A percentile compares a stretch with the other conserved stretches of the same genome.
Evolutionary conservation across 495 filamentous ascomycete species (phyloP).

Genomic region (Tuber calosporum): DNA sequence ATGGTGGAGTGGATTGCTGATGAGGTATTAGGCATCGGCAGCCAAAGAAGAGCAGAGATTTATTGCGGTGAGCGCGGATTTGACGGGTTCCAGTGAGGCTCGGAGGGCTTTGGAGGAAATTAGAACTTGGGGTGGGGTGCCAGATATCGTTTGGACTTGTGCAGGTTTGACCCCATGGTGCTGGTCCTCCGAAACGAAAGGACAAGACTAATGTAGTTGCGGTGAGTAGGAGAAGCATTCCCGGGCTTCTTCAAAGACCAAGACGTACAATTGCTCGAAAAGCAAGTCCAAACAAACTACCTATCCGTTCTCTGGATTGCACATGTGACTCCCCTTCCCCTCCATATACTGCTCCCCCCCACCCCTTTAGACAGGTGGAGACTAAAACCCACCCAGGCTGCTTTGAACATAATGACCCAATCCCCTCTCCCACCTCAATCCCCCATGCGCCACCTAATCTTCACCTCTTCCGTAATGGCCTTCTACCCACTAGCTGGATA

Average conservation of each 20-base stretch:
- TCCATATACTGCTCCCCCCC: neutral
- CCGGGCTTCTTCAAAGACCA: slow-evolving; percentile 76
- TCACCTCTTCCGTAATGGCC: slow-evolving; percentile 71
- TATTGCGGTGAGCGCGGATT: slow-evolving; percentile 75
- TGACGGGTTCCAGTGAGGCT: slow-evolving; percentile 61
- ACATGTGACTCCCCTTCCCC: slow-evolving; percentile 47
- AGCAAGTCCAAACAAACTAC: slow-evolving; percentile 89
- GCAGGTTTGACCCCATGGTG: slow-evolving; percentile 45
- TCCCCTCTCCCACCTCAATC: slow-evolving; percentile 40
- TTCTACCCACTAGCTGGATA: slow-evolving; percentile 79
- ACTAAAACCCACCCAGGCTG: slow-evolving; percentile 39
- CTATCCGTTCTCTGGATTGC: slow-evolving; percentile 83
- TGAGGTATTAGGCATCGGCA: slow-evolving; percentile 51
- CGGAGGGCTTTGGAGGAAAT: slow-evolving; percentile 61
- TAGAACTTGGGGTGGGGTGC: slow-evolving; percentile 64
- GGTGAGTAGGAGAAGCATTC: slow-evolving; percentile 52
- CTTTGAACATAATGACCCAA: slow-evolving; percentile 57
- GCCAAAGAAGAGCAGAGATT: slow-evolving; percentile 63
- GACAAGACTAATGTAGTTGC: slow-evolving; percentile 4
- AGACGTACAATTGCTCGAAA: slow-evolving; percentile 54
- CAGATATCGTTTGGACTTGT: slow-evolving; percentile 88
- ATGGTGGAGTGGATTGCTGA: slow-evolving; percentile 18
- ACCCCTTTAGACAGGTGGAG: neutral
- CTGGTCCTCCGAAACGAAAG: neutral
- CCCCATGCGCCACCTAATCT: slow-evolving; percentile 68